These are phyloP conservation scores for Macrocystidia cucumis DNA, from an alignment of 1,284 basidiomycete genomes.

Conservation along the genomic window DNA sequence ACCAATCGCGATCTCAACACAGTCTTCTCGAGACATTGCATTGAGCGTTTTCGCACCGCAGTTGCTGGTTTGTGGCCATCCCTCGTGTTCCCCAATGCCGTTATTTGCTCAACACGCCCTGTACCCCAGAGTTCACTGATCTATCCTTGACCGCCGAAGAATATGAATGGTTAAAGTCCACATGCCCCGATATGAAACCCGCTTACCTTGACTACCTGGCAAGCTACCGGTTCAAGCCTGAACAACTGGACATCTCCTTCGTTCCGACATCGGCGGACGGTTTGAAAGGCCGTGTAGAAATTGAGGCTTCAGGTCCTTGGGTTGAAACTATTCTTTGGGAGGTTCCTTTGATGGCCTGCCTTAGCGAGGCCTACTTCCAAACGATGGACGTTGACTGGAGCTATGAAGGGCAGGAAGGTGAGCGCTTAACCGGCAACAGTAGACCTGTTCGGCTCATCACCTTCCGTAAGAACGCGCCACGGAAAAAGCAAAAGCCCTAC, in stretches of 20 bases:
- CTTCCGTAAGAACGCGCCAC: conserved; percentile 49
- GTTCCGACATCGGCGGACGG: conserved; percentile 41
- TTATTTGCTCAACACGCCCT: conserved; percentile 7
- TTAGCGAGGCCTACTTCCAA: conserved; percentile 74
- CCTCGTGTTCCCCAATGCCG: conserved; percentile 3
- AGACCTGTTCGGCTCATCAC: too few relatives aligned
- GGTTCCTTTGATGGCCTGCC: conserved; percentile 87
- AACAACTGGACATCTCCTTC: conserved; percentile 73
- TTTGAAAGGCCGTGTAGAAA: conserved; percentile 63
- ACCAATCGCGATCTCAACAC: conserved; percentile 76
- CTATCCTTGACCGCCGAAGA: conserved; percentile 62
- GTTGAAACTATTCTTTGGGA: conserved; percentile 92
- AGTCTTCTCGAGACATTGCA: conserved; percentile 65
- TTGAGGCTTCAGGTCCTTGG: conserved; percentile 79
- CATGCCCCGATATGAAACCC: conserved; percentile 73
- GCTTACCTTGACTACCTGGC: conserved; percentile 78
- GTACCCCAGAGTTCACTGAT: conserved; percentile 52
- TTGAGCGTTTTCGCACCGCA: conserved; percentile 58
- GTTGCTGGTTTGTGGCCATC: conserved; percentile 53
- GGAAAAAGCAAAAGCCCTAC: conserved; percentile 60
- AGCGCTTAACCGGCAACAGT: conserved; percentile 10
- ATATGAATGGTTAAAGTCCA: conserved; percentile 54
- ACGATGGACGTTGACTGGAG: conserved; percentile 77
- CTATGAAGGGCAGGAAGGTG: conserved; percentile 75
- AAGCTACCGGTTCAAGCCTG: conserved; percentile 71